Evolutionary conservation across 768 basidiomycete species (phyloP), one percentile per base, ranked within the genome.

Genomic region (Tulasnella sp.): DNA sequence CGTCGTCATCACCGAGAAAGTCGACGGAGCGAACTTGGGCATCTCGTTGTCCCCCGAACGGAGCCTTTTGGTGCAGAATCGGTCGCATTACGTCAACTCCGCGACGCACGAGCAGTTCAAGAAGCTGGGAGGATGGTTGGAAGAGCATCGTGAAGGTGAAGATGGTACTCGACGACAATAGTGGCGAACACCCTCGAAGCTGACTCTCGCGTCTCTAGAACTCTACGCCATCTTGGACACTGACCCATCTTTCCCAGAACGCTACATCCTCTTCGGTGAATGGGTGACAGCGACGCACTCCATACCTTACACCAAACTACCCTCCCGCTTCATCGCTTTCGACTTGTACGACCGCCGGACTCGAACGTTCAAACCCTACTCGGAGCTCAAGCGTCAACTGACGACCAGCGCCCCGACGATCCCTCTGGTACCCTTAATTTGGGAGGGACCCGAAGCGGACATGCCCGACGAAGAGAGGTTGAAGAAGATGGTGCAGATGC

Each of bases 21-120:
- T 88, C 65, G 87, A 88, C 78, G 88, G 88, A 3, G 86, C 87
- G 44, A 88, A 89, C 77, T 85, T 88, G 84, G 88, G 86, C 6
- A 85, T 88, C 77, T 86, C 86, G 22, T 81, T 88, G 29, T 85
- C 84, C 1, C 75, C 81, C 5, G 83, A 84, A 74, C 78, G 83
- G 29, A 79, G 81, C 19, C 81, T 88, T 71, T 64, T 86, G 62
- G 83, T 87, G 0, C 88, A 89, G 77, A 89, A 89, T 75, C 83
- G 87, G 17, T 87, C 87, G 12, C 87, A 88, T 78, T 86, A 83
- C 75, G 83, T 88, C 62, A 84, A 83, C 76, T 81, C 86, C 7
- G 77, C 81, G 7, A 81, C 84, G n/a, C 87, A 88, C 76, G 86
- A 81, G 72, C 87, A 88, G 77, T 89, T 88, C 82, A 85, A 84